Conservation (phyloP, 2,329 filamentous ascomycete species). For the Ophiocordyceps australis region DNA sequence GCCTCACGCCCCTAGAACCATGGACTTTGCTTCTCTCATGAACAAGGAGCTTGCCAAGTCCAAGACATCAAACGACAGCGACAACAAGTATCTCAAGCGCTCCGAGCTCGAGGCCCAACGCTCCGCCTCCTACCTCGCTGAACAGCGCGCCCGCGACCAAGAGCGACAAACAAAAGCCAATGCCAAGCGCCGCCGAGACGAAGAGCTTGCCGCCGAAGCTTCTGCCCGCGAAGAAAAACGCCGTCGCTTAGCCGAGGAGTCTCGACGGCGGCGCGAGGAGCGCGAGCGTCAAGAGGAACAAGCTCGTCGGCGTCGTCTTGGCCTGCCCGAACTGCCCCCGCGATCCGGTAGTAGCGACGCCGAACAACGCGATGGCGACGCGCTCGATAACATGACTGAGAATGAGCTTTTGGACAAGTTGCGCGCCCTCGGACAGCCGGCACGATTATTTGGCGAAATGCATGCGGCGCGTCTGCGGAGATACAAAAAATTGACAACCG, state of each 20-base stretch:
- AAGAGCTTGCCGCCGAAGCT: constrained; percentile 58
- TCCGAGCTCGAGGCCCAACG: constrained; percentile 74
- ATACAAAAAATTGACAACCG: constrained; percentile 46
- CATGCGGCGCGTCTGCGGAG: constrained; percentile 51
- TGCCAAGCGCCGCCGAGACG: constrained; percentile 77
- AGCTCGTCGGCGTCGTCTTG: constrained; percentile 54
- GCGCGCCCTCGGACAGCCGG: constrained; percentile 55
- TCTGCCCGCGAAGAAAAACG: constrained; percentile 66
- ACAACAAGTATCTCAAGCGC: constrained; percentile 69
- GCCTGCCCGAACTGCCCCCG: constrained; percentile 49
- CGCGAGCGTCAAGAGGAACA: constrained; percentile 58
- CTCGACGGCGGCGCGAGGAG: constrained; percentile 47
- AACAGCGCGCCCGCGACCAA: constrained; percentile 57
- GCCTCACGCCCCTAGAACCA: no score
- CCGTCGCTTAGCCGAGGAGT: constrained; percentile 64
- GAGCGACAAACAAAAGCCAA: constrained; percentile 51
- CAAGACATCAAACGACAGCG: constrained; percentile 29
- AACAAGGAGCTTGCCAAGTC: constrained; percentile 78
- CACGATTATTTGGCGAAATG: constrained; percentile 62
- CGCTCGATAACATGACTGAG: constrained; percentile 22
- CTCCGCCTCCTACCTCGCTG: constrained; percentile 59
- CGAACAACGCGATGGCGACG: constrained; percentile 19
- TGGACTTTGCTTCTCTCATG: constrained; percentile 96
- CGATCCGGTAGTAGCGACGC: constrained; percentile 10
- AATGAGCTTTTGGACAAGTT: constrained; percentile 52